phyloP scores from a whole-genome alignment of 768 basidiomycete genomes.

The Scleroderma citrinum region DNA sequence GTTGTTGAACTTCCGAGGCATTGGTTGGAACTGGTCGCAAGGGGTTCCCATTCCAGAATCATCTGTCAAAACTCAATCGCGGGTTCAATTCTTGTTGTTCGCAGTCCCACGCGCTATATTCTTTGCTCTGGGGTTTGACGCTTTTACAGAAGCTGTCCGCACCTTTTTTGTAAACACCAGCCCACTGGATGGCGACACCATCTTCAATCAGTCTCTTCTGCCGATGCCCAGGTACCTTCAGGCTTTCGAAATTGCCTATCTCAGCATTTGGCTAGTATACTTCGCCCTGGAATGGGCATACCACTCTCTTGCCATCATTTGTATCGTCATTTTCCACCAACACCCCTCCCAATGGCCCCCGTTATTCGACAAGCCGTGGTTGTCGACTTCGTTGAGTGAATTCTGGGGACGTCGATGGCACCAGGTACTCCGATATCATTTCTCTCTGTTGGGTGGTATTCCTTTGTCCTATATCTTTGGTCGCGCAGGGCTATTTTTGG shows the following conservation, averaged over 20 bases:
- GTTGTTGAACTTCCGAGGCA: slow-evolving; percentile 12
- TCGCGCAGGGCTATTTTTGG: slow-evolving; percentile 43
- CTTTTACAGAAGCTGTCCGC: slow-evolving; percentile 9
- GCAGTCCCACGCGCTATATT: slow-evolving; percentile 2
- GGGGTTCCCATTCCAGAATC: slow-evolving; percentile 12
- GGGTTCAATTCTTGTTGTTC: slow-evolving; percentile 8
- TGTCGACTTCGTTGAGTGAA: slow-evolving; percentile 48
- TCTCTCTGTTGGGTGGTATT: slow-evolving; percentile 43
- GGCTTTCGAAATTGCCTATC: slow-evolving; percentile 36
- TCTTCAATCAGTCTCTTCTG: slow-evolving; percentile 31
- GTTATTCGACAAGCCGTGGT: slow-evolving; percentile 52
- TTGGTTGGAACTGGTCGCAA: slow-evolving; percentile 23
- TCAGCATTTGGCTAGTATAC: slow-evolving; percentile 41
- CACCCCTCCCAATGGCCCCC: slow-evolving; percentile 55
- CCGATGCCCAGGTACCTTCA: slow-evolving; percentile 29
- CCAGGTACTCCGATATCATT: slow-evolving; percentile 54
- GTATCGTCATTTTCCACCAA: slow-evolving; percentile 43
- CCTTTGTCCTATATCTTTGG: slow-evolving; percentile 44
- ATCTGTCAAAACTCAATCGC: slow-evolving; percentile 10
- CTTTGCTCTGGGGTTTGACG: slow-evolving; percentile 5
- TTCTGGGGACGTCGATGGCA: slow-evolving; percentile 67
- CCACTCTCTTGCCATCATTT: slow-evolving; percentile 36
- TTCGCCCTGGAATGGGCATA: slow-evolving; percentile 40
- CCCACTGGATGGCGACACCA: slow-evolving; percentile 26
- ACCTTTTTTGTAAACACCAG: slow-evolving; percentile 37